A percentile compares a stretch with the other conserved stretches of the same genome.
Evolutionary conservation across 164 flowering plant species (phyloP).

Genomic region (Vitis rotundifolia): DNA sequence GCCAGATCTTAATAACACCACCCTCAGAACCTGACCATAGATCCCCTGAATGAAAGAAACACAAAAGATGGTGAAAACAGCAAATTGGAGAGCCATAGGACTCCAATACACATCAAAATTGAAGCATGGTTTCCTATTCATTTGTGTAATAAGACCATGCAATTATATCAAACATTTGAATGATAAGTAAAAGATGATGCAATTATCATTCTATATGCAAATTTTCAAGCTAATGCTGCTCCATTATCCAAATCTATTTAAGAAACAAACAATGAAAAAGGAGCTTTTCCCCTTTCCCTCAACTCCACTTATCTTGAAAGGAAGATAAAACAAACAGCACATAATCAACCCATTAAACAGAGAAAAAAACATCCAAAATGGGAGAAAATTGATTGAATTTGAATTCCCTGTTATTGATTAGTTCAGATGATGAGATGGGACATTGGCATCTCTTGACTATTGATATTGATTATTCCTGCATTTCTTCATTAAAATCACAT

Average conservation of each 20-base stretch:
- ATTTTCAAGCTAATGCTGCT: not conserved
- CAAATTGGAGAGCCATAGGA: not conserved
- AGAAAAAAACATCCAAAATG: too few relatives aligned
- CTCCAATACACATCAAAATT: too few relatives aligned
- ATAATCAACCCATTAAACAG: too few relatives aligned
- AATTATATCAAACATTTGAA: not conserved
- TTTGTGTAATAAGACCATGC: too few relatives aligned
- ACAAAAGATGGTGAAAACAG: not conserved
- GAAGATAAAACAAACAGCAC: not conserved
- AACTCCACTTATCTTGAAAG: not conserved
- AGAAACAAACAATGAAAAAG: not conserved
- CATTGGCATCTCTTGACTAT: too few relatives aligned
- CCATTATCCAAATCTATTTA: not conserved
- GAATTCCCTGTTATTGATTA: too few relatives aligned
- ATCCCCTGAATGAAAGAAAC: slow-evolving; percentile 63
- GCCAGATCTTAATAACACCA: slow-evolving; percentile 82
- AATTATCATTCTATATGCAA: not conserved
- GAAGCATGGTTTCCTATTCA: too few relatives aligned
- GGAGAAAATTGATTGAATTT: too few relatives aligned
- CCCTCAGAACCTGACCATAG: slow-evolving; percentile 93
- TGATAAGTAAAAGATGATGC: not conserved
- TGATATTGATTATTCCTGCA: too few relatives aligned
- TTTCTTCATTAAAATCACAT: not conserved
- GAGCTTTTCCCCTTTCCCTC: not conserved
- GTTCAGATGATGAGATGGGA: too few relatives aligned